Evolutionary conservation across 768 basidiomycete species (phyloP).

Genomic region (Amylocystis lapponica): DNA sequence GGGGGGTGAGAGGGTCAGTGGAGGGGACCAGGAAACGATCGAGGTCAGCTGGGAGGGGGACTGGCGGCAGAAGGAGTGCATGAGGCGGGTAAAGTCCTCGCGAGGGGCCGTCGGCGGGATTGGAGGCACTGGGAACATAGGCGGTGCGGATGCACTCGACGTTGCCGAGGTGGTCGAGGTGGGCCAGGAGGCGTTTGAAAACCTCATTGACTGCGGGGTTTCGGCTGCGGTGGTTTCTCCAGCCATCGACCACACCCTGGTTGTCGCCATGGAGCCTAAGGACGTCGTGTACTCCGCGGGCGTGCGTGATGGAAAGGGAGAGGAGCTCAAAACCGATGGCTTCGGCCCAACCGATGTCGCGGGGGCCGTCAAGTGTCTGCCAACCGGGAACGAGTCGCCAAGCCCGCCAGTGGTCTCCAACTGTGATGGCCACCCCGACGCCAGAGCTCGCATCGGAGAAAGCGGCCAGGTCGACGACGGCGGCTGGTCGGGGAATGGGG

Average conservation of each 20-base stretch:
- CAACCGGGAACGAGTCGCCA: constrained; percentile 17
- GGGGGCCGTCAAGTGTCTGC: constrained; percentile 4
- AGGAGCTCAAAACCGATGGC: constrained; percentile 38
- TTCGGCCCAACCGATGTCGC: constrained; percentile 45
- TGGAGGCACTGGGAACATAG: constrained; percentile 13
- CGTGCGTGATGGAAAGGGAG: constrained; percentile 9
- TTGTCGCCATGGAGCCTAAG: constrained; percentile 24
- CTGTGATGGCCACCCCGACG: constrained; percentile 15
- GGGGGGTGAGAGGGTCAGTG: background rate
- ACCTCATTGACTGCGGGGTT: constrained; percentile 23
- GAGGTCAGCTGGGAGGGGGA: constrained; percentile 2
- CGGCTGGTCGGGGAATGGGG: constrained; percentile 24
- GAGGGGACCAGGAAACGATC: constrained; percentile 3
- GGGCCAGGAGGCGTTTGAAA: constrained; percentile 26
- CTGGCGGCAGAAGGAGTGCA: constrained; percentile 11
- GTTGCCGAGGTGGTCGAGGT: constrained; percentile 13
- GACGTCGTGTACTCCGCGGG: constrained; percentile 17
- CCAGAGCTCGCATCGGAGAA: constrained; percentile 32
- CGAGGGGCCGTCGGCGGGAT: constrained; percentile 18
- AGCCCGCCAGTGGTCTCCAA: constrained; percentile 19
- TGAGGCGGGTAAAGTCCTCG: constrained; percentile 8
- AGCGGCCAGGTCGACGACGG: constrained; percentile 24
- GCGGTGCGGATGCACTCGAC: background rate
- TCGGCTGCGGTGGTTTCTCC: constrained; percentile 25
- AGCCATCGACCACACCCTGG: constrained; percentile 31